phyloP scores from a whole-genome alignment of 2,329 filamentous ascomycete genomes.

The Colletotrichum echinochloae region DNA sequence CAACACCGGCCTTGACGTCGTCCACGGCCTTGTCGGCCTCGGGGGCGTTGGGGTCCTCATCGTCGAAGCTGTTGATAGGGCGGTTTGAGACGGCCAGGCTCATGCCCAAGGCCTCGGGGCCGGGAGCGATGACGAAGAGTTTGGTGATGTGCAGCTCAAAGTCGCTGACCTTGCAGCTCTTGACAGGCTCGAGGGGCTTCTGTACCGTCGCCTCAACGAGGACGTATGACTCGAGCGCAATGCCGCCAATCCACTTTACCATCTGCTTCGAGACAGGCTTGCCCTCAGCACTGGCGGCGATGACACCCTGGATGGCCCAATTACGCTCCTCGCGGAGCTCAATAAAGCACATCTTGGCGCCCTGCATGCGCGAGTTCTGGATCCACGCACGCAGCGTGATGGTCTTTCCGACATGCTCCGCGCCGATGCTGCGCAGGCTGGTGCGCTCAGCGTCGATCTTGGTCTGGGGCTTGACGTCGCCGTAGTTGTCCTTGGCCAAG shows the following conservation, averaged over 20 bases:
- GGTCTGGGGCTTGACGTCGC: constrained; percentile 72
- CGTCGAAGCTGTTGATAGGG: constrained; percentile 68
- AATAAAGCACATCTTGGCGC: constrained; percentile 87
- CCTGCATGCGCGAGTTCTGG: constrained; percentile 88
- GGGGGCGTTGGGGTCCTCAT: constrained; percentile 60
- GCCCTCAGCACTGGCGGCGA: constrained; percentile 73
- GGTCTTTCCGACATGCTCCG: constrained; percentile 75
- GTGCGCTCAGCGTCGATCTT: constrained; percentile 64
- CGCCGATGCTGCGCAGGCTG: constrained; percentile 72
- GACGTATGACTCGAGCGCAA: constrained; percentile 86
- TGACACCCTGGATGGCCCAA: constrained; percentile 85
- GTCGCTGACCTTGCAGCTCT: constrained; percentile 83
- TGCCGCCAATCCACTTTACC: constrained; percentile 87
- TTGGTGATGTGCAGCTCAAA: constrained; percentile 91
- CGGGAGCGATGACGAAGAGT: constrained; percentile 80
- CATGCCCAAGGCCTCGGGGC: constrained; percentile 68
- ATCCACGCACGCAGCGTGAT: constrained; percentile 84
- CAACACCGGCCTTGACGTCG: constrained; percentile 48
- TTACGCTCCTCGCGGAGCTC: constrained; percentile 82
- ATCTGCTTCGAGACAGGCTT: constrained; percentile 73
- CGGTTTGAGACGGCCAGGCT: constrained; percentile 67
- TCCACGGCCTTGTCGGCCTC: constrained; percentile 47
- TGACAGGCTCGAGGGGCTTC: constrained; percentile 87
- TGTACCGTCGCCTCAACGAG: constrained; percentile 83
- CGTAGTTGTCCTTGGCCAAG: constrained; percentile 28